Base-by-base conservation (phyloP, 176 grass and related monocot species). In the Oryza australiensis region DNA sequence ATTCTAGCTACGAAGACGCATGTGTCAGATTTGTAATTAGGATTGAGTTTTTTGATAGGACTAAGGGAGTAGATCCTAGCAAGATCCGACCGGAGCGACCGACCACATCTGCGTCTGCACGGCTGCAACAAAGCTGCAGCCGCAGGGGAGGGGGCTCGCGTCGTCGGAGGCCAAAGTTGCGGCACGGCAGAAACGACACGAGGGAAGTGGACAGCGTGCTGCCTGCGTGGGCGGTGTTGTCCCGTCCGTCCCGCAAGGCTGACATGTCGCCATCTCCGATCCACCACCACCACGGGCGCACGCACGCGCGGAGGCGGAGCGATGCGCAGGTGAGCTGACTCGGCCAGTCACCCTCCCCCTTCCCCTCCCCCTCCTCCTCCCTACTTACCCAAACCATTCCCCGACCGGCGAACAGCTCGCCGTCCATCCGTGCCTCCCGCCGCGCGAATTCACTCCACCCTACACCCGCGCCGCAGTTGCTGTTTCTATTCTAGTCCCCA, bases 191-290 rank as follows among this genome's bases (percentile, higher is more conserved):
- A 62, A 34, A 9, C 28, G 29, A 13, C 68, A 26, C 13, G 64
- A 55, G 33, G 15, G 22, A 43, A 69, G 33, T 2, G 41, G 28
- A 69, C 45, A 14, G 41, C 63, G 49, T 60, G 53, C 7, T 46
- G 27, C 29, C 26, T 13, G 59, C 24, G 79, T 20, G 46, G 20
- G 27, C 28, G 46, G 24, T 41, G 33, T 72, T 34, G 24, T 62
- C 22, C 22, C 26, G 6, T 29, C 22, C 26, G 6, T 29, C 7
- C 29, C 12, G 37, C 78, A 27, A 26, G 18, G n/a, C 20, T 34
- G 64, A 22, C 71, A 79, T 72, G 80, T 78, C 66, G 16, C 86
- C 34, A 30, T 74, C 73, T 23, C 85, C 38, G 32, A 63, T n/a
- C 62, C 62, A 46, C 26, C 60, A 20, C 73, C 72, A 65, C 28